Conservation (phyloP, 1,284 basidiomycete genomes). For the Apiotrichum mycotoxinovorans region DNA sequence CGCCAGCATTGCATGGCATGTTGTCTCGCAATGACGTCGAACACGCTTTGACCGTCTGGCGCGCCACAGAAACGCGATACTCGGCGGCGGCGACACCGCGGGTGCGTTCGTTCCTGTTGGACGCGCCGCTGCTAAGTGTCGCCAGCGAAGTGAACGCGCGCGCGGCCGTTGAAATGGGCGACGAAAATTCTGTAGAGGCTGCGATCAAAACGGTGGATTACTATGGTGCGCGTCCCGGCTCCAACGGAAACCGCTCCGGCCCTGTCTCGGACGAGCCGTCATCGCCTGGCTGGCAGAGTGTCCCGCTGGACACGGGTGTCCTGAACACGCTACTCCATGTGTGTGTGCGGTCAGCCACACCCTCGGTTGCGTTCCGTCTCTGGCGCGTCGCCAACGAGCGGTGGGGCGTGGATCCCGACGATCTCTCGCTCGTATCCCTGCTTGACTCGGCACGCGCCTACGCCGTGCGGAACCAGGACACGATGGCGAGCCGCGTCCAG, state of each 20-base stretch:
- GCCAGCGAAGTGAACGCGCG: constrained; percentile 22
- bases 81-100: neutral
- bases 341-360: constrained; percentile 15
- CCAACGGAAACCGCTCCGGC: neutral
- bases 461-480: constrained; percentile 11
- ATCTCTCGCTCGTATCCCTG: constrained; percentile 29
- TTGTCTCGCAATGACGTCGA: constrained; percentile 16
- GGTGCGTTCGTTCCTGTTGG: constrained; percentile 20
- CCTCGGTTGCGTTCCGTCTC: constrained; percentile 35
- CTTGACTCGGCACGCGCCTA: constrained; percentile 28
- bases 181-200: constrained; percentile 10
- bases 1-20: constrained; percentile 32
- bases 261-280: neutral
- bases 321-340: constrained; percentile 34
- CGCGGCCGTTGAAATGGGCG: neutral
- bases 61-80: constrained; percentile 17
- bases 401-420: constrained; percentile 36
- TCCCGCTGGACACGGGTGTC: constrained; percentile 29
- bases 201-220: constrained; percentile 33
- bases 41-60: constrained; percentile 27
- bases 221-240: constrained; percentile 3
- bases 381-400: constrained; percentile 34
- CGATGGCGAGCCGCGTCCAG: constrained; percentile 22
- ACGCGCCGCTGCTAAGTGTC: constrained; percentile 29
- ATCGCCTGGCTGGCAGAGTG: neutral